Conservation (phyloP, 495 filamentous ascomycete species). For the Aspergillus cristatus region DNA sequence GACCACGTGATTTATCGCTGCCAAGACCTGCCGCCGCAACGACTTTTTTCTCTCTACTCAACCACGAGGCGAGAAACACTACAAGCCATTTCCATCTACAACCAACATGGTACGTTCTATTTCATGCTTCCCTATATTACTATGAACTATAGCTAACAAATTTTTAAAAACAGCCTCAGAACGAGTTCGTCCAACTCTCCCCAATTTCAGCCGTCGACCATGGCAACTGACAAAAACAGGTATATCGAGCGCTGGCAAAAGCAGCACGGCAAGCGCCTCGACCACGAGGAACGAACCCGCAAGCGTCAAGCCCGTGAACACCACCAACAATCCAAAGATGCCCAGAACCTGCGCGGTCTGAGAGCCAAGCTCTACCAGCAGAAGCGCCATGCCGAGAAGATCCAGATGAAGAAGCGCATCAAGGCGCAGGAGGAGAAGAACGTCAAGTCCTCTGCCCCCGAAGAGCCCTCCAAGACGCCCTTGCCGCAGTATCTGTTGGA, state of each 20-base stretch:
- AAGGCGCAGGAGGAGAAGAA: slow-evolving; percentile 90
- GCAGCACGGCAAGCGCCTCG: slow-evolving; percentile 71
- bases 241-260: slow-evolving; percentile 88
- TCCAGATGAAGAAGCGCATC: slow-evolving; percentile 97
- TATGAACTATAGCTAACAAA: slow-evolving; percentile 3
- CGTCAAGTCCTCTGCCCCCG: slow-evolving; percentile 77
- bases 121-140: not conserved
- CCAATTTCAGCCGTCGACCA: slow-evolving; percentile 7
- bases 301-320: slow-evolving; percentile 82
- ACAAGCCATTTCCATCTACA: not conserved
- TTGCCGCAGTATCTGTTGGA: slow-evolving; percentile 87
- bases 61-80: slow-evolving; percentile 10
- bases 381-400: slow-evolving; percentile 93
- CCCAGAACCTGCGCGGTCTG: slow-evolving; percentile 85
- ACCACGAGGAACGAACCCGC: slow-evolving; percentile 84
- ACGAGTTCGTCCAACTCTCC: slow-evolving; percentile 47
- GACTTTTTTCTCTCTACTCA: slow-evolving; percentile 26
- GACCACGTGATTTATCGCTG: slow-evolving; percentile 16
- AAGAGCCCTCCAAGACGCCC: slow-evolving; percentile 62
- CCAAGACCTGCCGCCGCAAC: slow-evolving; percentile 18
- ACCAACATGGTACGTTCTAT: slow-evolving; percentile 29
- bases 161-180: slow-evolving; percentile 59
- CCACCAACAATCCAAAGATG: slow-evolving; percentile 75
- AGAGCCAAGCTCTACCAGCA: slow-evolving; percentile 91
- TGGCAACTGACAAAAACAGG: slow-evolving; percentile 21